A percentile compares a stretch with the other conserved stretches of the same genome.
Evolutionary conservation across 768 basidiomycete species (phyloP).

Genomic region (Pleurotus ostreatus): DNA sequence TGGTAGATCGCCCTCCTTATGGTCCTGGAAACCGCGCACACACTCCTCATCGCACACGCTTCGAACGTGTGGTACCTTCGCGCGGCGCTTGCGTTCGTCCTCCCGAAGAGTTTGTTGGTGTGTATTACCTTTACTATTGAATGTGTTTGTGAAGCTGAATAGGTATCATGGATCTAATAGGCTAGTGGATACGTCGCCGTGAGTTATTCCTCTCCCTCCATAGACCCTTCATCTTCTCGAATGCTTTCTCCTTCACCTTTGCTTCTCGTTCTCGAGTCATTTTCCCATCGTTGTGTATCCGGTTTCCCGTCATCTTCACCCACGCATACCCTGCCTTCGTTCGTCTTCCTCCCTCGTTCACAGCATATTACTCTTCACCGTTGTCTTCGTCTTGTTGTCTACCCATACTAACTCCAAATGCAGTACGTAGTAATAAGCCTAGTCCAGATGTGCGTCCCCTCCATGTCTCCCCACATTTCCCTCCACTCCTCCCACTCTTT

Average conservation of each 20-base stretch:
- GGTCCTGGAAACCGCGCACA: neutral
- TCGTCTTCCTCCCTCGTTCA: neutral
- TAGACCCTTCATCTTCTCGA: neutral
- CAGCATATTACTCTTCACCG: neutral
- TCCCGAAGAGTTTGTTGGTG: neutral
- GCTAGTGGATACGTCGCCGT: neutral
- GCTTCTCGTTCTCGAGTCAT: no score
- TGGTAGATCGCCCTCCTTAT: neutral
- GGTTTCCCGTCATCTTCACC: no score
- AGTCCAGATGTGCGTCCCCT: neutral
- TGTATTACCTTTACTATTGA: neutral
- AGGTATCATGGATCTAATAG: neutral
- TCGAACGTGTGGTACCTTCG: neutral
- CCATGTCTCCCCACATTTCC: neutral
- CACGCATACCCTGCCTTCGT: no score
- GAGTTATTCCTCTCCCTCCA: neutral
- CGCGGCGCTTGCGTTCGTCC: neutral
- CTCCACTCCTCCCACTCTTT: neutral
- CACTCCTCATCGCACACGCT: neutral
- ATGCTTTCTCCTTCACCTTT: neutral
- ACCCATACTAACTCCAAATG: neutral
- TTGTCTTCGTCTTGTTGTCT: neutral
- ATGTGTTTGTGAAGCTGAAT: neutral
- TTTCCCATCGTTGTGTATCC: no score
- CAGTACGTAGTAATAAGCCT: neutral